Percentiles rank a stretch among this genome's conserved stretches.
Conservation (phyloP, 352 stramenopile genomes). For the Pythium brachiatum region DNA sequence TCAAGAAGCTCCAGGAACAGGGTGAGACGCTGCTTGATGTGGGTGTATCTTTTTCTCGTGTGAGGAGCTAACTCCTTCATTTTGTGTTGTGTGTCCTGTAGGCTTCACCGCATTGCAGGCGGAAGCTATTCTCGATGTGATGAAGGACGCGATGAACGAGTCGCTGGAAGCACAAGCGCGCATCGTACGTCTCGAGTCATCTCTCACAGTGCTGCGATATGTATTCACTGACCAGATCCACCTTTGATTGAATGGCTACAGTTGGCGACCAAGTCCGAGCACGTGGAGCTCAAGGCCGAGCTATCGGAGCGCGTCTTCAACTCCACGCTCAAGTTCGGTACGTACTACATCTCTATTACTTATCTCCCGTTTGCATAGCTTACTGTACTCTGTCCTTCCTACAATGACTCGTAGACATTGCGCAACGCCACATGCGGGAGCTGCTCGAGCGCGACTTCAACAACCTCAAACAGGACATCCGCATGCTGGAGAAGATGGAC, state of each 20-base stretch:
- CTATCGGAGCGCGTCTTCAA: conserved; percentile 88
- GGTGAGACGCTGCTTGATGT: conserved; percentile 28
- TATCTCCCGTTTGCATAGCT: neutral
- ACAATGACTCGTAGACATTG: conserved; percentile 58
- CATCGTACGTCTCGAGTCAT: conserved; percentile 31
- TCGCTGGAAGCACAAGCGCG: conserved; percentile 68
- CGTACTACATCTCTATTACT: neutral
- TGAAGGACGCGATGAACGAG: conserved; percentile 80
- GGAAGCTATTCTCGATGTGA: conserved; percentile 78
- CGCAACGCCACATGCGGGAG: conserved; percentile 86
- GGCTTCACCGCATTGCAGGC: conserved; percentile 66
- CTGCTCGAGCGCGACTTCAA: conserved; percentile 88
- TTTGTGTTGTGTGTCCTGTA: conserved; percentile 23
- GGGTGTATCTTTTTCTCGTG: neutral
- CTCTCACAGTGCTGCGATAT: neutral
- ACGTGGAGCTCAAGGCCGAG: conserved; percentile 83
- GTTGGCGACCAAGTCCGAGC: conserved; percentile 84
- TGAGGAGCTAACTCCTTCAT: neutral
- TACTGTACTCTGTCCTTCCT: too few relatives aligned
- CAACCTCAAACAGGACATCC: conserved; percentile 88
- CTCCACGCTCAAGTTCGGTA: conserved; percentile 88
- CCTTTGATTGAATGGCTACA: conserved; percentile 17
- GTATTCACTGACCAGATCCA: neutral
- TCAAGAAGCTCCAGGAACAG: conserved; percentile 69
- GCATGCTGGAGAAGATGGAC: conserved; percentile 89